These are phyloP conservation scores for Loxodes magnus DNA, from an alignment of 73 alveolate species.

Conservation along the genomic window DNA sequence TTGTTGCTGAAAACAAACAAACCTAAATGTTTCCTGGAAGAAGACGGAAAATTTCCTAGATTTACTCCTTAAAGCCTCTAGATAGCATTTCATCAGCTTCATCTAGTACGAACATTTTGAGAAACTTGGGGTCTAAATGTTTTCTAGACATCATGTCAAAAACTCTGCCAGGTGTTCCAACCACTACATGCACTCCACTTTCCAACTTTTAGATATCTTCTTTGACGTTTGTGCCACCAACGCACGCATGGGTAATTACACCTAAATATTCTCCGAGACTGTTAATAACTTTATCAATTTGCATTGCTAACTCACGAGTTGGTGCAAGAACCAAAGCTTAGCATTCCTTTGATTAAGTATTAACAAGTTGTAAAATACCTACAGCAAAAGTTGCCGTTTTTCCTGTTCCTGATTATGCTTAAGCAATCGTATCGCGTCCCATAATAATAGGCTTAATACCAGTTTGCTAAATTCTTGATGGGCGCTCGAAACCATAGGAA, in stretches of 20 bases:
- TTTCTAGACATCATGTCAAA: conserved; percentile 87
- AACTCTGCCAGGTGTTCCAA: conserved; percentile 98
- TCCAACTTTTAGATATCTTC: conserved; percentile 91
- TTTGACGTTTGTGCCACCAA: conserved; percentile 91
- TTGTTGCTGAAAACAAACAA: conserved; percentile 84
- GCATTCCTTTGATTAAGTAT: conserved; percentile 53
- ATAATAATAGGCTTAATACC: conserved; percentile 90
- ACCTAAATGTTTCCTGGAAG: conserved; percentile 78
- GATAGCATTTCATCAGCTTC: conserved; percentile 95
- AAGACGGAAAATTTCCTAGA: conserved; percentile 82
- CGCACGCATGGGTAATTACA: conserved; percentile 73
- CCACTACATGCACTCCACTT: conserved; percentile 86
- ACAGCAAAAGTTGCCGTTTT: conserved; percentile 92
- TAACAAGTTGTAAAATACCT: conserved; percentile 67
- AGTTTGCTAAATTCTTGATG: conserved; percentile 91
- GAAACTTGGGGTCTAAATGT: conserved; percentile 52
- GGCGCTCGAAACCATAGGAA: conserved; percentile 88
- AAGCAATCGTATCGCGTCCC: conserved; percentile 91
- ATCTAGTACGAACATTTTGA: conserved; percentile 79
- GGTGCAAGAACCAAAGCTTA: conserved; percentile 97
- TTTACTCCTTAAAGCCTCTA: conserved; percentile 84
- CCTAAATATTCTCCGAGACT: conserved; percentile 58
- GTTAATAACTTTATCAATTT: conserved; percentile 44
- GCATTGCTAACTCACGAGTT: conserved; percentile 95
- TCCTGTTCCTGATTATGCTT: conserved; percentile 93